Evolutionary conservation across 2,329 filamentous ascomycete species (phyloP), one percentile per base, ranked within the genome.

Genomic region (Dryadomyces sulphureus): DNA sequence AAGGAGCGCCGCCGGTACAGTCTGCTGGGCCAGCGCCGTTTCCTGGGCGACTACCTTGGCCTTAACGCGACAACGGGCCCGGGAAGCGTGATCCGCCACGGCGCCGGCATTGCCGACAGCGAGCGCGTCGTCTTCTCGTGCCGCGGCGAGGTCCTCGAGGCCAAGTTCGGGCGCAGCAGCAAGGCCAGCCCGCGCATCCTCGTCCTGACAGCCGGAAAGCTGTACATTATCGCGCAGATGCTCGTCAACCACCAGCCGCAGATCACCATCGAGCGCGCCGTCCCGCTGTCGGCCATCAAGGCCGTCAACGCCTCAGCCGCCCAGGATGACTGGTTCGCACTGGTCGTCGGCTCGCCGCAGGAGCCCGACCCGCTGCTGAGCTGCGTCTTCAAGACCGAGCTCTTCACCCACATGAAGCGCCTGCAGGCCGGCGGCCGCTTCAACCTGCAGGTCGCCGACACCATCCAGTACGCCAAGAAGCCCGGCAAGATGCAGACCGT

Each of bases 401-500:
- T 98, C 63, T 94, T 96, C 59, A 93, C 90, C 0, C 89, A 95
- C 52, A 79, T 98, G 66, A 79, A 81, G 59, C 79, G 77, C 43
- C 78, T 93, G 63, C 80, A 84, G 3, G 86, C 84, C 8, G 80
- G 84, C 9, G 86, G 84, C 8, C 79, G 84, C 9, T 75, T 94
- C 59, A 87, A 80, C 59, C 65, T 98, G 41, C 87, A 84, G 63
- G 82, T 96, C 51, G 77, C 69, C n/a, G 81, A 92, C 24, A 73
- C 72, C 49, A 89, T 98, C 54, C 86, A 94, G 60, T 98, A 94
- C 63, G 89, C 90, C 59, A 98, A 96, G 73, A 98, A 98, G 65
- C 92, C 92, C 1, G 86, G 86, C 46, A 98, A 98, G 67, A 75
- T 86, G 61, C 84, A 90, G 45, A 65, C 79, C 6, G 84, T 98